Evolutionary conservation across 768 basidiomycete genomes (phyloP).

Genomic region (Lentinula guzmanii): DNA sequence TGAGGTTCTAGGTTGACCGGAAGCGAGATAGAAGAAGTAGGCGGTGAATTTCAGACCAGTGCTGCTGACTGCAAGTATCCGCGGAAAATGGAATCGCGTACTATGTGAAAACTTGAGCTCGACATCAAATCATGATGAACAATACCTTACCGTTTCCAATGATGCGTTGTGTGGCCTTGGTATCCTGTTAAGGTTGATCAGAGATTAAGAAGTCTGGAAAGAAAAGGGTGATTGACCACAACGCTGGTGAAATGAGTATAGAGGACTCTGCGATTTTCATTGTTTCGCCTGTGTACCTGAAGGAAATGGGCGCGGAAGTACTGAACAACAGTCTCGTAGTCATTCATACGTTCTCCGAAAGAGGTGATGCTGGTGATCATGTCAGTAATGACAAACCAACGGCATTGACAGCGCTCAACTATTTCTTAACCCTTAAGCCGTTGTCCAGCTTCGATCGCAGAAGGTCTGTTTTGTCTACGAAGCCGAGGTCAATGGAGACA

Average conservation of each 20-base stretch:
- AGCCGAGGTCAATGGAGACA: slow-evolving; percentile 1
- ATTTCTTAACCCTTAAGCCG: slow-evolving; percentile 71
- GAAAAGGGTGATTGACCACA: slow-evolving; percentile 39
- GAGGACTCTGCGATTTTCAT: slow-evolving; percentile 73
- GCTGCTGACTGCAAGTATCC: slow-evolving; percentile 70
- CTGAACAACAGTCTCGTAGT: slow-evolving; percentile 74
- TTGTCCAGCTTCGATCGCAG: slow-evolving; percentile 64
- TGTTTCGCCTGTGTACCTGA: slow-evolving; percentile 74
- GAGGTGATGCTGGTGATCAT: slow-evolving; percentile 60
- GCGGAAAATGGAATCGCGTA: slow-evolving; percentile 71
- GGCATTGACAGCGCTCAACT: slow-evolving; percentile 41
- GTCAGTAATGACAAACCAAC: slow-evolving; percentile 5
- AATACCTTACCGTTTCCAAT: slow-evolving; percentile 65
- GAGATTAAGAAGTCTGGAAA: background rate
- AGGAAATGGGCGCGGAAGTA: slow-evolving; percentile 88
- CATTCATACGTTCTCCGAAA: slow-evolving; percentile 74
- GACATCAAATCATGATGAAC: background rate
- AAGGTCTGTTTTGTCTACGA: slow-evolving; percentile 71
- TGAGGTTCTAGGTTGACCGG: background rate
- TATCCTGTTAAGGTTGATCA: slow-evolving; percentile 44
- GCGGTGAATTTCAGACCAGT: slow-evolving; percentile 29
- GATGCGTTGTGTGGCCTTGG: slow-evolving; percentile 77
- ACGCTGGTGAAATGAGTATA: slow-evolving; percentile 81
- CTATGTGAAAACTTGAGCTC: slow-evolving; percentile 23
- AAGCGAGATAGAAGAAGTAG: background rate